Evolutionary conservation across 2,329 filamentous ascomycete species (phyloP), one percentile per base, ranked within the genome.

Genomic region (Esteya vermicola): DNA sequence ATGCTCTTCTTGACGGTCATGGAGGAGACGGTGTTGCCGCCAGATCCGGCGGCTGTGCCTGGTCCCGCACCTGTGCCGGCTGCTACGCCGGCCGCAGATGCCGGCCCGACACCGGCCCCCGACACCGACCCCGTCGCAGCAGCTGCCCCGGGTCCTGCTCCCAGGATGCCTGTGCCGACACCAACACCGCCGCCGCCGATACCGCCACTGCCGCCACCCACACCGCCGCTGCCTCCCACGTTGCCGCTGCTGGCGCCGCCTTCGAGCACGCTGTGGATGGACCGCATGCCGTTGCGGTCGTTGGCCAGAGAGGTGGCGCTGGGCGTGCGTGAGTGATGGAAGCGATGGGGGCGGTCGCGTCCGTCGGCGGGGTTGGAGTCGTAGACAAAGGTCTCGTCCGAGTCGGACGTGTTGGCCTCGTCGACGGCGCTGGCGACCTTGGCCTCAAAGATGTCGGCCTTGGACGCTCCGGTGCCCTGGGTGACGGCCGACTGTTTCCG

Each of bases 311-410:
- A 96, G 4, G 89, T 93, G 33, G 86, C 83, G 58, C 88, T 96
- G 7, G 91, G 91, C 2, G 91, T 98, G 46, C 91, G 77, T 18
- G 89, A 96, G 60, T 96, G 89, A 58, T 50, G 48, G 42, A 51
- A 89, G 85, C 45, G 75, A 47, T 76, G 73, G n/a, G 72, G 72
- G 31, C 75, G 67, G 40, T 78, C 74, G 36, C 63, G 67, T 37
- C 55, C 59, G 48, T 81, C 77, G 38, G 85, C 83, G 9, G 89
- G 91, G 53, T 98, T 98, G 21, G 91, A 96, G 59, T 98, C 91
- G 61, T 98, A 98, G 14, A 98, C 91, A 58, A 96, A 98, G 0
- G 91, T 96, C 60, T 96, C 91, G 53, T 95, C 91, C 1, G 89
- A 96, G 57, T 98, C 91, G 7, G 89, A 95, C 12, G 89, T 93